phyloP scores from a whole-genome alignment of 768 basidiomycete species.

The Cyclocybe aegerita region DNA sequence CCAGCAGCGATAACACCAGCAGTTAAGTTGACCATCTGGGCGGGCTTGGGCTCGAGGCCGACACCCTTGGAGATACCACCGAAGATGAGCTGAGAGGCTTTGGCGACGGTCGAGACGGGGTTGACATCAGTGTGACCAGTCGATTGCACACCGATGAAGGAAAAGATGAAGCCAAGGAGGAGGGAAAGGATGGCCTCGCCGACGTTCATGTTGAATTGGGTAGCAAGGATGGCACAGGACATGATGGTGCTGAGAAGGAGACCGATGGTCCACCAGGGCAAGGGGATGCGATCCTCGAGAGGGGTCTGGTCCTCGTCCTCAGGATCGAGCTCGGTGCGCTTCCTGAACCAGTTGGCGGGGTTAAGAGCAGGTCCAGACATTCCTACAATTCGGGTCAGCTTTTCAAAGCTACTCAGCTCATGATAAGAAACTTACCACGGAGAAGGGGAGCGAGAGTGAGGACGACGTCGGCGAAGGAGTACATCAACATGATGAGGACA shows the following conservation, averaged over 20 bases:
- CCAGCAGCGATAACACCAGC: conserved; percentile 56
- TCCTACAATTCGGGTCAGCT: conserved; percentile 8
- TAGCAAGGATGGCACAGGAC: conserved; percentile 52
- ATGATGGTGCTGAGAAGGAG: conserved; percentile 47
- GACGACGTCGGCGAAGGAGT: conserved; percentile 54
- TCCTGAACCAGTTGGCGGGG: conserved; percentile 29
- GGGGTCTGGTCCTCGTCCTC: conserved; percentile 54
- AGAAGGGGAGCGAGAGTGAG: conserved; percentile 38
- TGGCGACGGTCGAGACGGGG: conserved; percentile 59
- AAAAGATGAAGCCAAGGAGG: conserved; percentile 62
- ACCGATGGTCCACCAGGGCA: conserved; percentile 53
- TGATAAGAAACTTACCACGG: conserved; percentile 18
- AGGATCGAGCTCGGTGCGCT: conserved; percentile 24
- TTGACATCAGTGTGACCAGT: conserved; percentile 61
- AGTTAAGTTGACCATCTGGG: conserved; percentile 47
- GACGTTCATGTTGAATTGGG: conserved; percentile 55
- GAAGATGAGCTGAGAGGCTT: conserved; percentile 65
- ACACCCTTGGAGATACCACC: conserved; percentile 58
- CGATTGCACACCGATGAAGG: conserved; percentile 66
- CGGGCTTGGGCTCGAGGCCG: conserved; percentile 28
- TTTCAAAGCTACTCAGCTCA: neutral
- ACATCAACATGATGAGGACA: conserved; percentile 60
- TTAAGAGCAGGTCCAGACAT: conserved; percentile 21
- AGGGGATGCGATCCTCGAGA: conserved; percentile 52
- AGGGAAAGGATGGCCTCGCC: conserved; percentile 58